Conservation (phyloP, 495 filamentous ascomycete species). For the Staphylotrichum longicolle region DNA sequence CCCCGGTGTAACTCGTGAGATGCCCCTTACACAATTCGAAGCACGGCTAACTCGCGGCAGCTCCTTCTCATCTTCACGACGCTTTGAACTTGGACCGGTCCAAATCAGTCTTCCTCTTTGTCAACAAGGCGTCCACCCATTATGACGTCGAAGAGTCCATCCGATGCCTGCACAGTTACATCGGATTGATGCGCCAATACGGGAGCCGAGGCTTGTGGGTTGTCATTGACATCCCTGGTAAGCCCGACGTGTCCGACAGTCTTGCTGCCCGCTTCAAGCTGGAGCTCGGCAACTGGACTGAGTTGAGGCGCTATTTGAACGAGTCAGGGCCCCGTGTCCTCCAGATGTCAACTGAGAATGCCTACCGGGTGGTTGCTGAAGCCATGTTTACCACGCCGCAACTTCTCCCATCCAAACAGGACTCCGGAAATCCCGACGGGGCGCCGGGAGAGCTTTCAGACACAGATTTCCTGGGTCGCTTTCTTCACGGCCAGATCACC, state of each 20-base stretch:
- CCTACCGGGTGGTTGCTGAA: background rate
- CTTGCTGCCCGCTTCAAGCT: background rate
- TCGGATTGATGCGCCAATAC: background rate
- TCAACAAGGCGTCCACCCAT: background rate
- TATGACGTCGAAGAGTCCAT: background rate
- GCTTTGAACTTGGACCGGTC: background rate
- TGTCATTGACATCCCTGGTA: background rate
- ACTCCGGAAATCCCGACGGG: background rate
- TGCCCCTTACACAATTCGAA: background rate
- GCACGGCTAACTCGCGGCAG: background rate
- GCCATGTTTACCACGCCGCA: background rate
- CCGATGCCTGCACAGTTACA: background rate
- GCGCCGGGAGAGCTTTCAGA: background rate
- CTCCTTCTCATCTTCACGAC: background rate
- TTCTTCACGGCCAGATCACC: background rate
- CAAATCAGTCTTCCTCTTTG: background rate
- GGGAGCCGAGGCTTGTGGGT: background rate
- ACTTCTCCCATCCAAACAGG: background rate
- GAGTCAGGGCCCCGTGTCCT: background rate
- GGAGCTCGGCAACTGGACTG: background rate
- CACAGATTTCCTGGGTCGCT: slow-evolving; percentile 5
- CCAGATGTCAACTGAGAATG: background rate
- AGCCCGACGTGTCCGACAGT: background rate
- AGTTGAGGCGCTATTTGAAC: background rate
- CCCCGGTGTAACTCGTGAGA: background rate